These are phyloP conservation scores for Hortiboletus flavorubellus DNA, from an alignment of 768 basidiomycete genomes.

Conservation along the genomic window DNA sequence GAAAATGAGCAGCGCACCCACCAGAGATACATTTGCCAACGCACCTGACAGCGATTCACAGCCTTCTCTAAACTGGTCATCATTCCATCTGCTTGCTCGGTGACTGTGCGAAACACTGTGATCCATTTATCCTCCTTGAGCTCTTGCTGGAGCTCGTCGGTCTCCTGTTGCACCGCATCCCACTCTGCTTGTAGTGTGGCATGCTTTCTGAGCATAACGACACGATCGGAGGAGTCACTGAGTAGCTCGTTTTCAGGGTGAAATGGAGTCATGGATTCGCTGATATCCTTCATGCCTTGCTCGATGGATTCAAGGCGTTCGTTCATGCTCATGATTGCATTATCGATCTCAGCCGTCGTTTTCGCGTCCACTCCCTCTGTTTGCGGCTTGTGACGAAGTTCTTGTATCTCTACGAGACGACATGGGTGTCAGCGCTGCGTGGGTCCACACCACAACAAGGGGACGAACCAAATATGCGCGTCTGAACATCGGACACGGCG, in stretches of 20 bases:
- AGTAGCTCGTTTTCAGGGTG: slow-evolving; percentile 46
- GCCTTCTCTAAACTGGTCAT: slow-evolving; percentile 95
- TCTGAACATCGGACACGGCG: slow-evolving; percentile 84
- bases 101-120: slow-evolving; percentile 89
- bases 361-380: slow-evolving; percentile 48
- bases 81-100: slow-evolving; percentile 96
- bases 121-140: slow-evolving; percentile 98
- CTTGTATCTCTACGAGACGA: slow-evolving; percentile 72
- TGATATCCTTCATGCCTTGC: slow-evolving; percentile 66
- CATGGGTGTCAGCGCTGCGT: slow-evolving; percentile 10
- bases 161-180: slow-evolving; percentile 77
- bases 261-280: slow-evolving; percentile 62
- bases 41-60: slow-evolving; percentile 82
- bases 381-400: slow-evolving; percentile 85
- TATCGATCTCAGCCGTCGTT: slow-evolving; percentile 72
- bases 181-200: slow-evolving; percentile 71
- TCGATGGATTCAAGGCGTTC: slow-evolving; percentile 73
- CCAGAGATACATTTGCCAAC: slow-evolving; percentile 19
- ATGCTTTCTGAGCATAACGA: slow-evolving; percentile 67
- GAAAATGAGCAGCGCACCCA: slow-evolving; percentile 5
- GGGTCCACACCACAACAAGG: not conserved
- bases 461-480: slow-evolving; percentile 77
- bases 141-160: slow-evolving; percentile 81
- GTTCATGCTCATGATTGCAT: slow-evolving; percentile 74
- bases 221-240: slow-evolving; percentile 38